Conservation (phyloP, 352 stramenopile genomes). For the Phytophthora brassicae region DNA sequence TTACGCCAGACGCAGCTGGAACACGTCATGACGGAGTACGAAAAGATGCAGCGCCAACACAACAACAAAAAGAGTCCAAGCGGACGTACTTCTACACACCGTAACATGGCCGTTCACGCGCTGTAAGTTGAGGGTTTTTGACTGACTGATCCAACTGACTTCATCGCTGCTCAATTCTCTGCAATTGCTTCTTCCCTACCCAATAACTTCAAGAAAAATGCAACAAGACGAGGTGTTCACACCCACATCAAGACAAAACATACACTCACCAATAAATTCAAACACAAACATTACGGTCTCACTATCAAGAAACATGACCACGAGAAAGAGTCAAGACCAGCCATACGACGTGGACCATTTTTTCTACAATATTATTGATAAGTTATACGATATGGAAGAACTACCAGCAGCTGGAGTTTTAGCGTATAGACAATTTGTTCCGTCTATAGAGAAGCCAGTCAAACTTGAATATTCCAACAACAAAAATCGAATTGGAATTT, state of each 20-base stretch:
- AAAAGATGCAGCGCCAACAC: constrained; percentile 29
- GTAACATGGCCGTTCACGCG: constrained; percentile 13
- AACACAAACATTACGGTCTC: neutral
- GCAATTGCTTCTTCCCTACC: constrained; percentile 11
- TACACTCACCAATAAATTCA: constrained; percentile 10
- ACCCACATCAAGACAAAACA: constrained; percentile 27
- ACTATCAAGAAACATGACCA: constrained; percentile 24
- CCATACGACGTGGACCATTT: constrained; percentile 19
- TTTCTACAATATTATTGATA: constrained; percentile 38
- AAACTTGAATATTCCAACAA: constrained; percentile 13
- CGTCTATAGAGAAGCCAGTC: constrained; percentile 33
- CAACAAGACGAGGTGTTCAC: constrained; percentile 29
- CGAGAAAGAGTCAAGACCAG: constrained; percentile 13
- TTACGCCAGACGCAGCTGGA: constrained; percentile 56
- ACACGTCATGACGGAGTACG: constrained; percentile 40
- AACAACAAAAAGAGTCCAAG: constrained; percentile 23
- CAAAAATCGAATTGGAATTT: constrained; percentile 22
- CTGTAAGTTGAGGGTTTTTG: constrained; percentile 15
- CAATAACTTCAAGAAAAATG: constrained; percentile 35
- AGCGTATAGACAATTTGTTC: too few species aligned
- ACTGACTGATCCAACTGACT: constrained; percentile 9
- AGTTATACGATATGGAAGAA: constrained; percentile 35
- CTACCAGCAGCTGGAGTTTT: too few species aligned
- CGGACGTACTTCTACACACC: constrained; percentile 4
- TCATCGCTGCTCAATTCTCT: neutral